A percentile compares a stretch with the other conserved stretches of the same genome.
Evolutionary conservation across 305 asterid genomes (phyloP).

Genomic region (Striga hermonthica): DNA sequence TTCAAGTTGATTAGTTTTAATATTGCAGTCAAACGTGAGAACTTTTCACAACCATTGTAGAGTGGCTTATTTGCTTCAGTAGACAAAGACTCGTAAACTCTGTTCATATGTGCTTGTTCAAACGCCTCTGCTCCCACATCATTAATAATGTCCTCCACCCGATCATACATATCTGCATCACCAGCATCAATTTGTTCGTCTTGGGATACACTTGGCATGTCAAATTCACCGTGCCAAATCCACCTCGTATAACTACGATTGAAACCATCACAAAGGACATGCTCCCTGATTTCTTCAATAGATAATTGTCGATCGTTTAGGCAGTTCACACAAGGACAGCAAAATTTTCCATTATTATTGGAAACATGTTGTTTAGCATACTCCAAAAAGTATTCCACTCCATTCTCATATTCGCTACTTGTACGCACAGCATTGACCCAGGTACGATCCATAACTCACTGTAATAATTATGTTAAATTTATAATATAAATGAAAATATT

Average conservation of each 20-base stretch:
- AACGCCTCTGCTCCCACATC: not conserved
- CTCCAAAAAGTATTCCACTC: not conserved
- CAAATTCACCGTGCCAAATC: not conserved
- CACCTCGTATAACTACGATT: not conserved
- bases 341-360: not conserved
- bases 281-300: not conserved
- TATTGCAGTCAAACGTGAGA: not conserved
- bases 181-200: not conserved
- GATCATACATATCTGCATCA: not conserved
- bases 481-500: too few relatives aligned
- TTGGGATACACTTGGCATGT: not conserved
- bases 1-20: not conserved
- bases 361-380: not conserved
- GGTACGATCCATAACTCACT: not conserved
- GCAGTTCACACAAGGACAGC: not conserved
- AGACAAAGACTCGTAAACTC: not conserved
- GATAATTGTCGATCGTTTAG: not conserved
- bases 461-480: too few relatives aligned
- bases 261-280: not conserved
- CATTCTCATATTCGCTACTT: not conserved
- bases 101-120: not conserved
- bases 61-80: not conserved
- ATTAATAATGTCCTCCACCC: not conserved
- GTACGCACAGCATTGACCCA: not conserved
- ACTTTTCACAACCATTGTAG: not conserved